Base-by-base conservation (phyloP, 139 green algal species). In the Coelastrella sp. region DNA sequence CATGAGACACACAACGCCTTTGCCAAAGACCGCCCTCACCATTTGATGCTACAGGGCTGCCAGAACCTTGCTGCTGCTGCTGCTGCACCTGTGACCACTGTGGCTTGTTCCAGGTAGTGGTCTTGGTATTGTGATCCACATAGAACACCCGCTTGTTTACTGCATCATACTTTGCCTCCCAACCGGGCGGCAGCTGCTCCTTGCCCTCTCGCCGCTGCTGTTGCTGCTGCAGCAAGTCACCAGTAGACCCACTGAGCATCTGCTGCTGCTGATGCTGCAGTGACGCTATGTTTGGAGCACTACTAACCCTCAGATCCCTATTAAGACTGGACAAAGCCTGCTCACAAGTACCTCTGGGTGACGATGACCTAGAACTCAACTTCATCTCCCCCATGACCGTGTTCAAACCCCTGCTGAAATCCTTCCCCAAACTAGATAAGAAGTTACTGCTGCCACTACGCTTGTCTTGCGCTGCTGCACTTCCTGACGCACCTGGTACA, bases 41-140 rank as follows among this genome's bases (percentile, higher is more conserved):
- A 32, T 25, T 34, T 25, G 53, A 48, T 23, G 41, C 60, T 64
- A 13, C 11, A 9, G 51, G 34, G 74, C 48, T 57, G 74, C 45
- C 4, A 43, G 64, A 15, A 13, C 60, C 60, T 30, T 60, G 34
- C 37, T 27, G 35, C 51, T 21, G 53, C 79, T n/a, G 63, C 67
- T 25, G 25, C 32, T 19, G 67, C 35, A 57, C 34, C 17, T 23
- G 13, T 0, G 68, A 48, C 27, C 48, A 64, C 67, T 21, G 51
- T 37, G 96, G 96, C 9, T 82, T 85, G 32, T 88, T 75, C 96
- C 96, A 99, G 0, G 89, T 96, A 1, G 96, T 99, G 7, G 76
- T 91, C n/a, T 90, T 91, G 27, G 83, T 98, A 87, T 96, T 96
- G 91, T 99, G 97, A 81, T 99, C 96, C 21, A 99, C 96, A 83